Conservation (phyloP, 78 protist species). For the Cavenderia fasciculata region DNA sequence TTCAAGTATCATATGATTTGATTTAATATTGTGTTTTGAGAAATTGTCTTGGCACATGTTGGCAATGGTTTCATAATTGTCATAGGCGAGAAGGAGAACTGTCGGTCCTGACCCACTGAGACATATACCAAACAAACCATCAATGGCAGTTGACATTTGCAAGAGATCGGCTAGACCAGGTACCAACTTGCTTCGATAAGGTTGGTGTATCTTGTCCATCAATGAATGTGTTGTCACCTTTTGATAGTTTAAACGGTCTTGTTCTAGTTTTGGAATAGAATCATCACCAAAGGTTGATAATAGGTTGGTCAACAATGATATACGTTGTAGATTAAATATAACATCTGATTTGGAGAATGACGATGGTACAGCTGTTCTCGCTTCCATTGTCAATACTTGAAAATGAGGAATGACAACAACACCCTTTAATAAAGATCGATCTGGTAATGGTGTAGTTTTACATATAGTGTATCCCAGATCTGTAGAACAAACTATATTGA, state of each 20-base stretch:
- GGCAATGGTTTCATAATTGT: not conserved
- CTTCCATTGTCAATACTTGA: conserved; percentile 4
- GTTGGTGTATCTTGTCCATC: conserved; percentile 11
- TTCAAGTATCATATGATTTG: not conserved
- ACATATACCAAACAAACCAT: conserved; percentile 4
- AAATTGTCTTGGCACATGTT: not conserved
- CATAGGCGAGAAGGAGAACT: not conserved
- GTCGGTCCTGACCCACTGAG: conserved; percentile 13
- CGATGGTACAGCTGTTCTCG: not conserved
- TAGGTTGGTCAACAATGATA: not conserved
- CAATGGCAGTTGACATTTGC: not conserved
- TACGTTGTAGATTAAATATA: conserved; percentile 7
- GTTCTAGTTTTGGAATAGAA: not conserved
- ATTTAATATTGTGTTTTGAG: not conserved
- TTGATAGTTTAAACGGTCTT: not conserved
- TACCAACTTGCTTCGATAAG: not conserved
- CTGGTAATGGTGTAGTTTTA: not conserved
- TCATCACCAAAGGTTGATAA: too few relatives aligned
- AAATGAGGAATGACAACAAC: not conserved
- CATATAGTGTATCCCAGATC: too few relatives aligned
- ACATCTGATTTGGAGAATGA: not conserved
- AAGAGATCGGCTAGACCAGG: not conserved
- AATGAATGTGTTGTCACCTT: not conserved
- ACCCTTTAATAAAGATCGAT: not conserved
- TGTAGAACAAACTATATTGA: not conserved